Evolutionary conservation across 2,329 filamentous ascomycete genomes (phyloP).

Genomic region (Plenodomus biglobosus): DNA sequence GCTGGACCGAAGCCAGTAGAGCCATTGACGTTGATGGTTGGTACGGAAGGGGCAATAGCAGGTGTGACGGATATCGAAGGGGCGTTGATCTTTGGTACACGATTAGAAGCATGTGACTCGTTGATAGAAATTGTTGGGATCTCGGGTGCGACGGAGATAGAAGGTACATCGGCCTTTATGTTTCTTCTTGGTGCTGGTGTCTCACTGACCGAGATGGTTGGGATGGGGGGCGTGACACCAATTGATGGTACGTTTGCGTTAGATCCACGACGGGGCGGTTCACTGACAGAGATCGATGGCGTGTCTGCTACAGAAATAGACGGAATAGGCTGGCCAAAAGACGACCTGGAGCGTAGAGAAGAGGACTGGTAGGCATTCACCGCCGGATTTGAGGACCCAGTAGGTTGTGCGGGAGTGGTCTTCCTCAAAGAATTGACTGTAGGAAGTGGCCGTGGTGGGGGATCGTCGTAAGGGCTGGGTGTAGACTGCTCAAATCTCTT

Average conservation of each 20-base stretch:
- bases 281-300: conserved; percentile 27
- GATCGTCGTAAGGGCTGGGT: conserved; percentile 32
- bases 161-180: conserved; percentile 7
- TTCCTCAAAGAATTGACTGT: conserved; percentile 27
- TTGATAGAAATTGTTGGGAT: conserved; percentile 36
- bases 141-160: conserved; percentile 21
- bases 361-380: conserved; percentile 55
- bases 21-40: conserved; percentile 29
- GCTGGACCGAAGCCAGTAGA: conserved; percentile 22
- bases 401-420: conserved; percentile 27
- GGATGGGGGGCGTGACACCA: conserved; percentile 23
- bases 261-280: conserved; percentile 13
- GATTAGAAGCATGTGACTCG: conserved; percentile 15
- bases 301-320: conserved; percentile 27
- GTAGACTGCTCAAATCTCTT: conserved; percentile 21
- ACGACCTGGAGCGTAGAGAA: conserved; percentile 27
- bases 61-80: conserved; percentile 29
- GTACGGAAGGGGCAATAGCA: conserved; percentile 23
- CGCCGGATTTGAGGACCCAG: conserved; percentile 37
- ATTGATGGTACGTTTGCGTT: conserved; percentile 22
- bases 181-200: conserved; percentile 13
- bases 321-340: conserved; percentile 22
- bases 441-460: conserved; percentile 32
- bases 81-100: conserved; percentile 16
- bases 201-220: conserved; percentile 28